phyloP scores from a whole-genome alignment of 768 basidiomycete genomes.

The Suillus cothurnatus region DNA sequence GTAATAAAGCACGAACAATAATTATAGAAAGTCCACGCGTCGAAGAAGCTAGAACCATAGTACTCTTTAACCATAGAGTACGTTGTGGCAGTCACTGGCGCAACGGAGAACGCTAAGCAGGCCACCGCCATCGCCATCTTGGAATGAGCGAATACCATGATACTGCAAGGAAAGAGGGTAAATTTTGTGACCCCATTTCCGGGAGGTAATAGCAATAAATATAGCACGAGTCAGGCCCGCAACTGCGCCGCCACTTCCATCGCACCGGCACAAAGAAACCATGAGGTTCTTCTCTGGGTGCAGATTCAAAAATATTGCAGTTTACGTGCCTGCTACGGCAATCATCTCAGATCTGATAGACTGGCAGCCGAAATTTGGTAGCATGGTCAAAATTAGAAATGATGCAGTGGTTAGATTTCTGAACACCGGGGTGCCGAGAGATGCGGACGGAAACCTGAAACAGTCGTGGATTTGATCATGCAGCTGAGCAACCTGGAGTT shows the following conservation, averaged over 20 bases:
- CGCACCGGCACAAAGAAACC: neutral
- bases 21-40: conserved; percentile 68
- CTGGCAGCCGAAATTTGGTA: neutral
- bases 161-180: neutral
- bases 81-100: conserved; percentile 27
- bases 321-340: neutral
- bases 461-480: neutral
- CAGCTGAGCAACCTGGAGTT: too few species aligned
- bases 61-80: conserved; percentile 61
- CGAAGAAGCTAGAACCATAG: conserved; percentile 62
- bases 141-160: neutral
- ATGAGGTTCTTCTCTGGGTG: neutral
- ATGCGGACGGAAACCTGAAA: neutral
- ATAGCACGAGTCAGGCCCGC: neutral
- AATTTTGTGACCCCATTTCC: neutral
- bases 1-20: conserved; percentile 44
- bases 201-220: neutral
- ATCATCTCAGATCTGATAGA: neutral
- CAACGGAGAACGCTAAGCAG: conserved; percentile 9
- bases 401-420: neutral
- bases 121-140: neutral
- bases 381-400: neutral
- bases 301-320: neutral
- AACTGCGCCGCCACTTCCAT: neutral
- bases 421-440: neutral